These are phyloP conservation scores for Neoascochyta sp. DNA, from an alignment of 2,329 filamentous ascomycete species.

Conservation along the genomic window DNA sequence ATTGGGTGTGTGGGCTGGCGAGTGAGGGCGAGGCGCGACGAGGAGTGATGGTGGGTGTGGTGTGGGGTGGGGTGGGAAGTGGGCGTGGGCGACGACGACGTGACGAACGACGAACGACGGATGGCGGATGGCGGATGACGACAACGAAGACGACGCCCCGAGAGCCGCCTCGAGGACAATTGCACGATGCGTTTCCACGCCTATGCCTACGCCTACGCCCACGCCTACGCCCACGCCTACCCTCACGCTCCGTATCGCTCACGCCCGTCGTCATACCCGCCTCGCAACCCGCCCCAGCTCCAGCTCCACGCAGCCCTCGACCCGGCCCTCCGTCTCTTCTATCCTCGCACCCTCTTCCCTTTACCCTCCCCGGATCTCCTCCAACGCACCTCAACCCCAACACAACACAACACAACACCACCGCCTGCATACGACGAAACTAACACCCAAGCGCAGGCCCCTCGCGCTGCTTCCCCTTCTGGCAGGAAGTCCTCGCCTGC, in stretches of 20 bases:
- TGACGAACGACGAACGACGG: background rate
- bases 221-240: no score
- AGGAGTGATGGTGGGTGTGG: background rate
- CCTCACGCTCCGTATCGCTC: no score
- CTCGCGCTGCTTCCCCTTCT: slow-evolving; percentile 95
- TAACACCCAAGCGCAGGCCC: slow-evolving; percentile 49
- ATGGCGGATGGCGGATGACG: no score
- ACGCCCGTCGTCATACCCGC: background rate
- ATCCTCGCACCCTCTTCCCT: background rate
- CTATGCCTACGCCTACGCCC: no score
- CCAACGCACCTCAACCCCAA: background rate
- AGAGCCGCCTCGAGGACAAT: no score
- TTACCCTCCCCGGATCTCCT: background rate
- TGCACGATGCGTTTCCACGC: no score
- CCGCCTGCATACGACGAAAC: background rate
- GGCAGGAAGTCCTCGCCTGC: slow-evolving; percentile 98
- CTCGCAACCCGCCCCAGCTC: background rate
- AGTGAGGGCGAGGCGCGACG: background rate
- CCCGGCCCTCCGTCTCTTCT: background rate
- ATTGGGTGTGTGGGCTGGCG: background rate
- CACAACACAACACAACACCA: background rate
- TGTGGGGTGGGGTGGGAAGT: background rate
- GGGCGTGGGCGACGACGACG: background rate
- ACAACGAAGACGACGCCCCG: no score
- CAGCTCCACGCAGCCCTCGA: background rate